Base-by-base conservation (phyloP, 495 filamentous ascomycete genomes). In the Aspergillus bridgeri region DNA sequence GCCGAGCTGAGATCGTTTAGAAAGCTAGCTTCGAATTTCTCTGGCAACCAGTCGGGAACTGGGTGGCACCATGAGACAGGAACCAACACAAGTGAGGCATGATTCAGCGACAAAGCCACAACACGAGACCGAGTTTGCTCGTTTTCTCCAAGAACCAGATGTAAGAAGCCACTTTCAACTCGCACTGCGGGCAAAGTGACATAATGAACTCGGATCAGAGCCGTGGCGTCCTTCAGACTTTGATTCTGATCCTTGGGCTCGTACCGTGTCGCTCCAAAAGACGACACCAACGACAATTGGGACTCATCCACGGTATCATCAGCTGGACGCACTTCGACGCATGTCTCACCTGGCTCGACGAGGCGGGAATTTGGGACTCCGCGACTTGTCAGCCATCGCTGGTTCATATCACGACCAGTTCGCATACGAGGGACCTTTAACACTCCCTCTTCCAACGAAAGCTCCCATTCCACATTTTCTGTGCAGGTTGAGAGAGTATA, bases 371-470 rank as follows among this genome's bases (percentile, higher is more conserved):
- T 38, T 2, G 33, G 33, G 6, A 43, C 50, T 9, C 49, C 48
- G 5, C 24, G 42, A 23, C 48, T 52, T 6, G 51, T 48, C 15
- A 18, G 11, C 15, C 47, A 62, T 17, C 55, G 55, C 3, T 48
- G 3, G 21, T 62, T 62, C 29, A 23, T 48, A 6, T 19, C 33
- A 1, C 49, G n/a, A 11, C 22, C 42, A 15, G 27, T 6, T 8
- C 29, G 45, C 15, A 58, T 9, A 17, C 60, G 60, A 11, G 21
- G 18, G 6, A 58, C 43, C 6, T 58, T 15, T 42, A 65, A 13
- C 2, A 13, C 23, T 0, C 38, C 51, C 1, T 63, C n/a, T 3
- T 42, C 22, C 18, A 52, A 3, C 46, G 17, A 2, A 15, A 38
- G 33, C 33, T 38, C 33, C 33, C 33, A 38, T 38, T 38, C 33